A percentile compares a stretch with the other conserved stretches of the same genome.
Evolutionary conservation across 768 basidiomycete genomes (phyloP).

Genomic region (Suillus paluster): DNA sequence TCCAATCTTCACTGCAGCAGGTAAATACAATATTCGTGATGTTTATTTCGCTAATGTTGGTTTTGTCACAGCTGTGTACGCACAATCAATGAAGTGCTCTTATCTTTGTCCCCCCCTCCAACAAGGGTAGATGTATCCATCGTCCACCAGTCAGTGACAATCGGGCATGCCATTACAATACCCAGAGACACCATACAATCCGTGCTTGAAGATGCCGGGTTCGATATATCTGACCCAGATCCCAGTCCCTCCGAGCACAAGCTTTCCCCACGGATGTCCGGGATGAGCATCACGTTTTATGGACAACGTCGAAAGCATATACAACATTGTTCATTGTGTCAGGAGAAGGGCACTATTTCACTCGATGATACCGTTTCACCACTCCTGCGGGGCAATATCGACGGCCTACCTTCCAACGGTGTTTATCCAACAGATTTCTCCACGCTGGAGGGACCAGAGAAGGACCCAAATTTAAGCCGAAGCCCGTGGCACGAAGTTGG

Average conservation of each 20-base stretch:
- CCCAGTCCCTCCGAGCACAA: not conserved
- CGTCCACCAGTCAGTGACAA: constrained; percentile 47
- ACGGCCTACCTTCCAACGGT: not conserved
- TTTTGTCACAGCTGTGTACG: constrained; percentile 46
- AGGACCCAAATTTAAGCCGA: not conserved
- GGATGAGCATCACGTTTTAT: constrained; percentile 11
- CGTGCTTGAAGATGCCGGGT: constrained; percentile 50
- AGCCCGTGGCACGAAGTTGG: not conserved
- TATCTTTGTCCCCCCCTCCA: constrained; percentile 42
- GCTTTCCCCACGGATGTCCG: constrained; percentile 8
- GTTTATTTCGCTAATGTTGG: not conserved
- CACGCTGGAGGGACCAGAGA: not conserved
- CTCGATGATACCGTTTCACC: constrained; percentile 3
- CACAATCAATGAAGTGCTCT: constrained; percentile 48
- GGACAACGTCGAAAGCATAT: constrained; percentile 37
- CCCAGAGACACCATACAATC: constrained; percentile 34
- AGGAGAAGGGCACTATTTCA: constrained; percentile 25
- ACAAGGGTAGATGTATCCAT: constrained; percentile 48
- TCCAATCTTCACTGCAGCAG: constrained; percentile 57
- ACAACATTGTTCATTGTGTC: constrained; percentile 46
- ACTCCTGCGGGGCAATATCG: constrained; percentile 11
- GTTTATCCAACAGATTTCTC: not conserved
- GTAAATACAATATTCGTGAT: constrained; percentile 25
- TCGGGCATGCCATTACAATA: constrained; percentile 41
- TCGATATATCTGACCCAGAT: constrained; percentile 39